Percentiles rank a stretch among this genome's conserved stretches.
phyloP scores from a whole-genome alignment of 805 yeast species.

The Candida orba region DNA sequence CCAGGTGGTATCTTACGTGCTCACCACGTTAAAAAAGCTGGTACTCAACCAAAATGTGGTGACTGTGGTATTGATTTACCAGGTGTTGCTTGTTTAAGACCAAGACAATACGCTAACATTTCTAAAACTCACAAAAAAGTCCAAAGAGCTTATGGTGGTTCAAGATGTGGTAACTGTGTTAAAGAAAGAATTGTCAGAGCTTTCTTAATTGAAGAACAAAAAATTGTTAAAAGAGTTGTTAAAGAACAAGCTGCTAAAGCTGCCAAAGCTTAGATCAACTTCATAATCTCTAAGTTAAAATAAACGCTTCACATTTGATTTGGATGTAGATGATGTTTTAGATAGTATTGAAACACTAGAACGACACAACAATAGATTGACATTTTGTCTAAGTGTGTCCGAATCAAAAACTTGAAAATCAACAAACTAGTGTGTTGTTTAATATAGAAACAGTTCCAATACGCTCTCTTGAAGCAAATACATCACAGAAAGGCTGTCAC shows the following conservation, averaged over 20 bases:
- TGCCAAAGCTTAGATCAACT: constrained; percentile 44
- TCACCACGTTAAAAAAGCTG: constrained; percentile 90
- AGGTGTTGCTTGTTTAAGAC: constrained; percentile 93
- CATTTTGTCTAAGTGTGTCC: no score
- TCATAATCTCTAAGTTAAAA: no score
- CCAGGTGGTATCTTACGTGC: constrained; percentile 99
- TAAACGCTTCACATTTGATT: no score
- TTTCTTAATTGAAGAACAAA: constrained; percentile 99
- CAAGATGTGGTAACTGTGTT: constrained; percentile 96
- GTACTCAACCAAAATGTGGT: constrained; percentile 79
- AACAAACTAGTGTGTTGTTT: no score
- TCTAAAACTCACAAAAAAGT: constrained; percentile 97
- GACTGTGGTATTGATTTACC: constrained; percentile 74
- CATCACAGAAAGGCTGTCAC: no score
- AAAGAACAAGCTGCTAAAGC: constrained; percentile 93
- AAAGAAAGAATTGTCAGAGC: constrained; percentile 99
- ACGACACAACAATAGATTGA: no score
- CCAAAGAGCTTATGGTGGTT: constrained; percentile 99
- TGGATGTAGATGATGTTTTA: no score
- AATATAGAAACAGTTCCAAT: no score
- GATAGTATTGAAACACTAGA: no score
- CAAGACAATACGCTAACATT: constrained; percentile 93
- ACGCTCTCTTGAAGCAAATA: no score
- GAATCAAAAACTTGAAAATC: no score
- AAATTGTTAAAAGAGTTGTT: constrained; percentile 98